These are phyloP conservation scores for Lodderomyces pseudojiufengensis DNA, from an alignment of 1,139 yeast species.

Conservation along the genomic window DNA sequence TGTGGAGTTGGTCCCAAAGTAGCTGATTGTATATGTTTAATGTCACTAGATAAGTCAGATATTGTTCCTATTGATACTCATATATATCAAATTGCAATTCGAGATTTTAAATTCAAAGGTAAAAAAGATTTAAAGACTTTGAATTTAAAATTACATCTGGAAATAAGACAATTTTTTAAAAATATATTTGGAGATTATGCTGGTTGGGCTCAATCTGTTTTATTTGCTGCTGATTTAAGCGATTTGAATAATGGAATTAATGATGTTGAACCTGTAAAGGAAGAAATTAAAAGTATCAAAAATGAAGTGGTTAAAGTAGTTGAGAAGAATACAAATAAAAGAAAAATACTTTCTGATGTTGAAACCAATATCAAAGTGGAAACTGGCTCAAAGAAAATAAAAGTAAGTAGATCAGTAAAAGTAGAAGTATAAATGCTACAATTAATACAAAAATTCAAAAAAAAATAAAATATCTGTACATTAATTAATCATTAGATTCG, in stretches of 20 bases:
- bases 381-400: constrained; percentile 1
- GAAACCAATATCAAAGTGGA: not conserved
- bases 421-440: not conserved
- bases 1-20: constrained; percentile 97
- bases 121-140: constrained; percentile 48
- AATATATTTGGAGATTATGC: constrained; percentile 85
- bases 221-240: constrained; percentile 78
- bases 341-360: not conserved
- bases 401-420: not conserved
- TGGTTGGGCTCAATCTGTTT: constrained; percentile 96
- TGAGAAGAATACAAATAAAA: not conserved
- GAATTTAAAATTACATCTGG: constrained; percentile 57
- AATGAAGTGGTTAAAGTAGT: not conserved
- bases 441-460: not conserved
- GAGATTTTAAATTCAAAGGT: constrained; percentile 68
- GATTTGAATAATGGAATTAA: constrained; percentile 56
- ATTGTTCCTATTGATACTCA: constrained; percentile 96
- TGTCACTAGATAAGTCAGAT: constrained; percentile 87
- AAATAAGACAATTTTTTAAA: constrained; percentile 59
- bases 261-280: constrained; percentile 4
- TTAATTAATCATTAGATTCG: not conserved
- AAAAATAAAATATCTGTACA: too few relatives aligned
- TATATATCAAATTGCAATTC: constrained; percentile 84
- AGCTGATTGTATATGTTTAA: constrained; percentile 85
- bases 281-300: constrained; percentile 1